Conservation (phyloP, 2,329 filamentous ascomycete genomes). For the Colletotrichum lentis region DNA sequence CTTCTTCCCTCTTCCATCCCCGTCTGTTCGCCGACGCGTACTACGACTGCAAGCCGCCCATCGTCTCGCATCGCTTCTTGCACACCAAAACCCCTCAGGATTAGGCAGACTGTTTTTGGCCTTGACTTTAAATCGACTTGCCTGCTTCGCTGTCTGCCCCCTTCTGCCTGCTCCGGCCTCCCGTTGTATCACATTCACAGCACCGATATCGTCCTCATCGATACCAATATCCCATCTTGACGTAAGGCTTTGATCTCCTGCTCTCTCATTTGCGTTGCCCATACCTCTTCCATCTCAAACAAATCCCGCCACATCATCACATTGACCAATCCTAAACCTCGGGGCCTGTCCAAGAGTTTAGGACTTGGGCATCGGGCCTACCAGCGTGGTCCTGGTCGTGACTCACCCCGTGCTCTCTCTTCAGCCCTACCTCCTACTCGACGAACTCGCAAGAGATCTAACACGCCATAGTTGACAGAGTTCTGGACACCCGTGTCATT, state of each 20-base stretch:
- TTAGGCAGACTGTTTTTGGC: slow-evolving; percentile 35
- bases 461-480: slow-evolving; percentile 40
- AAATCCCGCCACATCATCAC: slow-evolving; percentile 30
- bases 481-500: slow-evolving; percentile 46
- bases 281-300: slow-evolving; percentile 26
- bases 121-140: slow-evolving; percentile 36
- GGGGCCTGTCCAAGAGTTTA: slow-evolving; percentile 28
- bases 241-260: slow-evolving; percentile 30
- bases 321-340: slow-evolving; percentile 35
- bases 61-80: slow-evolving; percentile 10
- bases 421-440: slow-evolving; percentile 39
- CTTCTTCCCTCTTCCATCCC: slow-evolving; percentile 27
- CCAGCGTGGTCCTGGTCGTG: slow-evolving; percentile 40
- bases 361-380: slow-evolving; percentile 30
- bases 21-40: slow-evolving; percentile 35
- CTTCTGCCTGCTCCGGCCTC: slow-evolving; percentile 13
- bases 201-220: slow-evolving; percentile 11
- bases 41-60: slow-evolving; percentile 12
- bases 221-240: slow-evolving; percentile 4
- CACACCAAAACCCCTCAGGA: slow-evolving; percentile 15
- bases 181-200: not conserved
- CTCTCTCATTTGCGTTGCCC: slow-evolving; percentile 17
- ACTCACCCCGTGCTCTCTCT: slow-evolving; percentile 45
- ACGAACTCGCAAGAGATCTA: slow-evolving; percentile 37
- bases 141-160: slow-evolving; percentile 25